Conservation (phyloP, 1,284 basidiomycete genomes). For the Malassezia arunalokei region DNA sequence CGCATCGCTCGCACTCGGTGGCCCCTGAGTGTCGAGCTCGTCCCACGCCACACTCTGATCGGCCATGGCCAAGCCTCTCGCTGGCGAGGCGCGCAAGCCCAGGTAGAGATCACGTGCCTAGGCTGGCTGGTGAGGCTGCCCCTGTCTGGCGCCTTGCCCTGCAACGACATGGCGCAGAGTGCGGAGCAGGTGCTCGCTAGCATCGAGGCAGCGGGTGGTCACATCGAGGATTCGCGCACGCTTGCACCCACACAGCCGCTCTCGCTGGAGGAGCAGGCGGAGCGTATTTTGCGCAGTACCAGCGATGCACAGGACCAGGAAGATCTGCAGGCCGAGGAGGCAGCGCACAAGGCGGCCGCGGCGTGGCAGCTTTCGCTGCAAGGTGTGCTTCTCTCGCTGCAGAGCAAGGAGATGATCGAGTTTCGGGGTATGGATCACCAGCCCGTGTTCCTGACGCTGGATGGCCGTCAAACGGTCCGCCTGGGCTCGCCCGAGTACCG, state of each 20-base stretch:
- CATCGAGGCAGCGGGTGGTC: conserved; percentile 24
- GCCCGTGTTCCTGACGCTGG: conserved; percentile 15
- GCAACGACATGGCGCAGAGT: conserved; percentile 4
- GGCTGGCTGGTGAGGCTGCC: background rate
- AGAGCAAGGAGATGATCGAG: conserved; percentile 30
- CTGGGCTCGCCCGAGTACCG: conserved; percentile 38
- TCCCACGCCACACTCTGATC: conserved; percentile 10
- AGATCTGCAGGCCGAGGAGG: conserved; percentile 27
- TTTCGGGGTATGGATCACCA: conserved; percentile 23
- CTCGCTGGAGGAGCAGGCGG: conserved; percentile 8
- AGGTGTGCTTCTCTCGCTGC: conserved; percentile 35
- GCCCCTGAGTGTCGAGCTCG: conserved; percentile 7
- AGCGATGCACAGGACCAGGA: conserved; percentile 19
- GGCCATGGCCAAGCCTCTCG: background rate
- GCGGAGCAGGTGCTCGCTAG: conserved; percentile 31
- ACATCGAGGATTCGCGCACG: conserved; percentile 28
- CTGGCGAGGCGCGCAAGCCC: background rate
- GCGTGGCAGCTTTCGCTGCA: conserved; percentile 41
- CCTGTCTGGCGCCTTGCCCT: background rate
- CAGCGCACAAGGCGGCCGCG: conserved; percentile 31
- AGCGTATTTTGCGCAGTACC: conserved; percentile 15
- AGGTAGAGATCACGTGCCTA: background rate
- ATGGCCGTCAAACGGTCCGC: conserved; percentile 17
- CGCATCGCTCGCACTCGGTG: conserved; percentile 19
- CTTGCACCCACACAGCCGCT: conserved; percentile 18